Percentiles rank a stretch among this genome's conserved stretches.
Evolutionary conservation across 75 land plant genomes (phyloP).

Genomic region (Pinus tabuliformis): DNA sequence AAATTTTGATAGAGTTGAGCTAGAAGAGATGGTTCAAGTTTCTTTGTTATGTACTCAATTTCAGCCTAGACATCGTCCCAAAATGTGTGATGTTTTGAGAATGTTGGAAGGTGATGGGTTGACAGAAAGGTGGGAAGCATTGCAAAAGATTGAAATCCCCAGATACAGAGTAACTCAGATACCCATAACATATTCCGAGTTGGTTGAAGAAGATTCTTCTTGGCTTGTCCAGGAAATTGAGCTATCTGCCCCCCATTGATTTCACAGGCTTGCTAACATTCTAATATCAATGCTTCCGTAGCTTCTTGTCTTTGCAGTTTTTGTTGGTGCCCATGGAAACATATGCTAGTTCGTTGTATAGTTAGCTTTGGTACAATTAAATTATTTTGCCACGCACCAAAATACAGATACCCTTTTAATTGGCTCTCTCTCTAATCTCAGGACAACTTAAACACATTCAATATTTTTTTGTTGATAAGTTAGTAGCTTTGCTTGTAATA

Average conservation of each 20-base stretch:
- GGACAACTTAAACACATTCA: no score
- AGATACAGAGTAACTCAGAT: not conserved
- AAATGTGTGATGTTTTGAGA: slow-evolving; percentile 63
- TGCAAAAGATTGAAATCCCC: slow-evolving; percentile 25
- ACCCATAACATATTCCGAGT: slow-evolving; percentile 42
- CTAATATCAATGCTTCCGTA: no score
- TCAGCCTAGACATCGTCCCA: slow-evolving; percentile 41
- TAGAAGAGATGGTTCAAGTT: slow-evolving; percentile 63
- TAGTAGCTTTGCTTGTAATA: no score
- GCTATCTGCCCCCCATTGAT: slow-evolving; percentile 47
- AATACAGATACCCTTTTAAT: no score
- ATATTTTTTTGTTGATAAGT: no score
- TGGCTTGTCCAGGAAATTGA: slow-evolving; percentile 64
- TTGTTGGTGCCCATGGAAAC: no score
- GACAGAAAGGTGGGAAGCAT: slow-evolving; percentile 74
- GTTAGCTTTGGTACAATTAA: no score
- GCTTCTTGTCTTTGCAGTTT: no score
- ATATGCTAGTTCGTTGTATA: no score
- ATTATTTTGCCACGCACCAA: no score
- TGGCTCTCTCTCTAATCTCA: no score
- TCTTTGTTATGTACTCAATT: slow-evolving; percentile 73
- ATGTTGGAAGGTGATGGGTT: slow-evolving; percentile 87
- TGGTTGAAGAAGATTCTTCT: slow-evolving; percentile 59
- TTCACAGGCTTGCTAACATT: no score
- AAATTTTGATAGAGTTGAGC: slow-evolving; percentile 52